Conservation (phyloP, 1,284 basidiomycete genomes). For the Neonothopanus nambi region DNA sequence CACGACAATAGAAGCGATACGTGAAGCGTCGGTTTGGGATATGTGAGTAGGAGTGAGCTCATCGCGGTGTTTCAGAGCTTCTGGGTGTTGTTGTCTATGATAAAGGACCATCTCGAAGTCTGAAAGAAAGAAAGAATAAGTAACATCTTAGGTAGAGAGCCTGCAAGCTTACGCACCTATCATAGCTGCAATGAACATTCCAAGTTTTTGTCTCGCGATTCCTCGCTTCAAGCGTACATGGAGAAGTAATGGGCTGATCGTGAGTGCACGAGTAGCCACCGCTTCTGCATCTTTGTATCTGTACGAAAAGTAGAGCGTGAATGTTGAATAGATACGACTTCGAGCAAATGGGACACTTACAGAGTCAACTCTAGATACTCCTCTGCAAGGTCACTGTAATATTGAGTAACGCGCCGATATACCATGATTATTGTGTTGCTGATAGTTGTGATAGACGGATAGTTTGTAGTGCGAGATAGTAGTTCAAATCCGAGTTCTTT, state of each 20-base stretch:
- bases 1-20: neutral
- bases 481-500: too few relatives aligned
- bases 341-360: neutral
- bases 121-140: slow-evolving; percentile 14
- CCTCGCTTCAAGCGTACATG: slow-evolving; percentile 47
- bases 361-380: slow-evolving; percentile 11
- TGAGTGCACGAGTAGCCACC: slow-evolving; percentile 40
- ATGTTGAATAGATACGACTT: neutral
- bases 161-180: slow-evolving; percentile 29
- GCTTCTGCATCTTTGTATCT: slow-evolving; percentile 46
- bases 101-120: slow-evolving; percentile 18
- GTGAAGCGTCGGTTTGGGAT: neutral
- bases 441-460: too few relatives aligned
- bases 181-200: slow-evolving; percentile 35
- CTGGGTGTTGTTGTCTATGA: neutral
- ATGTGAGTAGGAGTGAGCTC: slow-evolving; percentile 4
- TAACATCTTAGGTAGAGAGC: neutral
- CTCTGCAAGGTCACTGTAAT: slow-evolving; percentile 8
- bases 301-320: neutral
- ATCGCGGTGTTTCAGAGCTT: slow-evolving; percentile 1
- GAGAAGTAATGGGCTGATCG: slow-evolving; percentile 39
- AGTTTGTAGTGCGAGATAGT: too few relatives aligned
- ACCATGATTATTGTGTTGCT: too few relatives aligned
- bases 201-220: slow-evolving; percentile 38
- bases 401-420: slow-evolving; percentile 1